Evolutionary conservation across 495 filamentous ascomycete species (phyloP).

Genomic region (Margaritispora aquatica): DNA sequence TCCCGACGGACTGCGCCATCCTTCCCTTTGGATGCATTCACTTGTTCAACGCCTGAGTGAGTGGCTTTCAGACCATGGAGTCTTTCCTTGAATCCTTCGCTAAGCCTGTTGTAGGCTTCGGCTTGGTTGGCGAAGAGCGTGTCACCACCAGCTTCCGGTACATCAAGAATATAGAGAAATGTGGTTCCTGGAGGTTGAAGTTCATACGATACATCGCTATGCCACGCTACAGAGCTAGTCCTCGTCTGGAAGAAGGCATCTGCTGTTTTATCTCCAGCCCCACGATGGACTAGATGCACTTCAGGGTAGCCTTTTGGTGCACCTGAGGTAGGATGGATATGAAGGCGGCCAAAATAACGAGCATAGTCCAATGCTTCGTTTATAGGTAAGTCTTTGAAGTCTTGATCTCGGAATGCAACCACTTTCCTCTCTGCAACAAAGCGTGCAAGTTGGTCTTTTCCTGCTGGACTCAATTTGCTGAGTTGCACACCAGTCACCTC

Average conservation of each 20-base stretch:
- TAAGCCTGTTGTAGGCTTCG: slow-evolving; percentile 73
- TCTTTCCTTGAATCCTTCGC: slow-evolving; percentile 60
- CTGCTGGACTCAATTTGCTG: slow-evolving; percentile 54
- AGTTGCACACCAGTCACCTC: slow-evolving; percentile 75
- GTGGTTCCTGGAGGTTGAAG: slow-evolving; percentile 80
- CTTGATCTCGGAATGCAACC: slow-evolving; percentile 73
- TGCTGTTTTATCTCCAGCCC: slow-evolving; percentile 52
- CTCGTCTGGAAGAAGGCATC: slow-evolving; percentile 56
- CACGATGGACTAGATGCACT: slow-evolving; percentile 72
- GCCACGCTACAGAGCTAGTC: slow-evolving; percentile 70
- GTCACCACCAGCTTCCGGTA: slow-evolving; percentile 70
- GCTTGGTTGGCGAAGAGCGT: slow-evolving; percentile 69
- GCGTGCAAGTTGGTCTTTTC: slow-evolving; percentile 76
- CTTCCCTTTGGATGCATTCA: slow-evolving; percentile 43
- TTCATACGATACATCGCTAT: slow-evolving; percentile 80
- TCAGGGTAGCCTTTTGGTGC: slow-evolving; percentile 66
- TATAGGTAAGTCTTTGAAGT: slow-evolving; percentile 71
- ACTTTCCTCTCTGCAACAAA: slow-evolving; percentile 75
- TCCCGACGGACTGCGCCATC: slow-evolving; percentile 63
- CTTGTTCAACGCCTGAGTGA: slow-evolving; percentile 72
- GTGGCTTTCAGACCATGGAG: slow-evolving; percentile 72
- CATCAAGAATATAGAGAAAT: slow-evolving; percentile 74
- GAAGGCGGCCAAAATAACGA: slow-evolving; percentile 72
- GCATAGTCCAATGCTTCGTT: slow-evolving; percentile 63
- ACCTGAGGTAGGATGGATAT: slow-evolving; percentile 77